Percentiles rank a stretch among this genome's conserved stretches.
phyloP scores from a whole-genome alignment of 331 rosid species.

The Rhamnella rubrinervis region DNA sequence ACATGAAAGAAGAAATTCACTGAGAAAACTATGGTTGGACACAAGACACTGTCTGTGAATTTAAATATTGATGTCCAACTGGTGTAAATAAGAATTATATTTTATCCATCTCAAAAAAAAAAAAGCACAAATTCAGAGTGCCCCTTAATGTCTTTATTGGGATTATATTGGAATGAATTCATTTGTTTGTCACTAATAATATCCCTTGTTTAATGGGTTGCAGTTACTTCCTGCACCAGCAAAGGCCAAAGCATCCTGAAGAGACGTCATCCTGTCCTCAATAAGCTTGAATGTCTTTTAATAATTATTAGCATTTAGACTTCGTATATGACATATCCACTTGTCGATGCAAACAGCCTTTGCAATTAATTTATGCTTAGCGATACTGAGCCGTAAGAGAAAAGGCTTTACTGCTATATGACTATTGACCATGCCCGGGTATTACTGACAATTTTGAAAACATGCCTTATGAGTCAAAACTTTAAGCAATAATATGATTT shows the following conservation, averaged over 20 bases:
- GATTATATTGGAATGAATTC: not conserved
- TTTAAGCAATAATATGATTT: too few relatives aligned
- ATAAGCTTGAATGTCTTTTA: slow-evolving; percentile 22
- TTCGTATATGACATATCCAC: slow-evolving; percentile 19
- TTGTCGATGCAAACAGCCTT: slow-evolving; percentile 31
- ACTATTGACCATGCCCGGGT: too few relatives aligned
- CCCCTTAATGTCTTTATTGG: not conserved
- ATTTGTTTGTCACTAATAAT: slow-evolving; percentile 19
- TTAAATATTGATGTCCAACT: not conserved
- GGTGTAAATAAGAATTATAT: not conserved
- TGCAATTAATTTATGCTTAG: too few relatives aligned
- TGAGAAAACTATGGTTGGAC: not conserved
- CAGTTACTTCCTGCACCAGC: slow-evolving; percentile 88
- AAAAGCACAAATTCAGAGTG: not conserved
- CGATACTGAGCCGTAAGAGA: too few relatives aligned
- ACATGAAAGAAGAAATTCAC: too few relatives aligned
- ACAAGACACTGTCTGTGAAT: not conserved
- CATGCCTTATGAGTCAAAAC: too few relatives aligned
- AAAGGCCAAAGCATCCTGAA: slow-evolving; percentile 66
- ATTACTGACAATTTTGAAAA: too few relatives aligned
- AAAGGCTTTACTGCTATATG: too few relatives aligned
- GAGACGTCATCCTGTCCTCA: slow-evolving; percentile 8
- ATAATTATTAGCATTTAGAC: slow-evolving; percentile 40
- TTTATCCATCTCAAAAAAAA: not conserved
- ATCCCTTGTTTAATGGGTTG: slow-evolving; percentile 33